Conservation (phyloP, 345 rosid species). For the Brassica incana region DNA sequence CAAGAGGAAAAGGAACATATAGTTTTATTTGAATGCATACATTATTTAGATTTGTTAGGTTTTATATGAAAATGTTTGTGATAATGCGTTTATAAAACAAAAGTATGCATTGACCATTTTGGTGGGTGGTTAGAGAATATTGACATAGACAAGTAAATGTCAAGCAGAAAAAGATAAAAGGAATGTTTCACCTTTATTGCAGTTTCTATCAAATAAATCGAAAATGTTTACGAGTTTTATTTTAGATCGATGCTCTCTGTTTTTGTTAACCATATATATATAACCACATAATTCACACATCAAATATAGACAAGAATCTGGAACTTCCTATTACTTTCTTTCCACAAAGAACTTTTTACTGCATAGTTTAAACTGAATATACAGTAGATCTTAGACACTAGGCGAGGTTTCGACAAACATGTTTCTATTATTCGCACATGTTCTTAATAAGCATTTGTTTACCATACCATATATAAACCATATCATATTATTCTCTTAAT, state of each 20-base stretch:
- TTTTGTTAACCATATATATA: neutral
- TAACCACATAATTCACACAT: neutral
- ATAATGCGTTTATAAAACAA: conserved; percentile 15
- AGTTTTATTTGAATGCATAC: neutral
- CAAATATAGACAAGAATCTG: neutral
- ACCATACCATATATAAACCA: neutral
- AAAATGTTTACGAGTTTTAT: neutral
- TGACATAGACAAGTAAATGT: conserved; percentile 26
- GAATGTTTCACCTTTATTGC: neutral
- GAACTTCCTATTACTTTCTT: neutral
- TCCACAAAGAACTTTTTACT: neutral
- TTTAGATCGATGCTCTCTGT: neutral
- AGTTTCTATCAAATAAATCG: neutral
- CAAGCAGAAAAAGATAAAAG: conserved; percentile 32
- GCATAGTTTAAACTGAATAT: neutral
- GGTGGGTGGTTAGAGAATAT: conserved; percentile 21
- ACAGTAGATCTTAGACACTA: neutral
- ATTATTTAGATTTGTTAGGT: neutral
- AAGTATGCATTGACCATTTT: conserved; percentile 20
- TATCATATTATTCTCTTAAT: neutral
- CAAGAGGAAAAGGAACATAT: no score
- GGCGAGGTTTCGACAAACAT: neutral
- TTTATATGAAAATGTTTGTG: neutral
- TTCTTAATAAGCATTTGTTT: neutral
- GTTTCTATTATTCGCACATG: neutral